phyloP scores from a whole-genome alignment of 73 alveolate species.

The Tetrahymena malaccensis region DNA sequence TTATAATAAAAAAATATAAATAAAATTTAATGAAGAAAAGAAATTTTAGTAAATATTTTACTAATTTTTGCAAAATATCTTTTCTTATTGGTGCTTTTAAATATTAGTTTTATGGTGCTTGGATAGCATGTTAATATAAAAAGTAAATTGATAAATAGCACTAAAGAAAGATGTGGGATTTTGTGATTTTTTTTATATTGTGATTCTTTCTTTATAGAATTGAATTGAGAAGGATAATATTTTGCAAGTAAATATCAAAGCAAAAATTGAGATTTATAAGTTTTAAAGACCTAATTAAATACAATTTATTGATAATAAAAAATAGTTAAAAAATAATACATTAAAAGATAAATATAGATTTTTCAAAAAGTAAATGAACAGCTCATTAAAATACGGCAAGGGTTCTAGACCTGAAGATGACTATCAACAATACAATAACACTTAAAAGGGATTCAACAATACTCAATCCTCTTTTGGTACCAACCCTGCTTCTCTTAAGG shows the following conservation, averaged over 20 bases:
- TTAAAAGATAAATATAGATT: background rate
- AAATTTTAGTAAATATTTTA: no score
- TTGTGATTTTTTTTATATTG: background rate
- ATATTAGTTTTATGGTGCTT: no score
- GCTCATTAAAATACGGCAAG: background rate
- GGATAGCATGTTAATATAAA: no score
- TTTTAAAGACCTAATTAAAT: background rate
- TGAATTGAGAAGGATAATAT: background rate
- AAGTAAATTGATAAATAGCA: no score
- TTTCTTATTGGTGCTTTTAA: no score
- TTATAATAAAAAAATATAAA: no score
- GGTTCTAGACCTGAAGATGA: background rate
- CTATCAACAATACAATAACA: background rate
- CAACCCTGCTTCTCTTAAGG: constrained; percentile 68
- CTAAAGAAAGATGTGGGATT: no score
- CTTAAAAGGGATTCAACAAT: background rate
- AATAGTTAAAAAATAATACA: background rate
- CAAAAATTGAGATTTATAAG: background rate
- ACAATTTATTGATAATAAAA: background rate
- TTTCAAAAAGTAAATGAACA: background rate
- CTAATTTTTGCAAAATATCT: no score
- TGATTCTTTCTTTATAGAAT: background rate
- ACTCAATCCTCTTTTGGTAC: background rate
- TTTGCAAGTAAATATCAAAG: background rate
- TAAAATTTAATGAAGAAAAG: no score